phyloP scores from a whole-genome alignment of 2,329 filamentous ascomycete species.

The Zalaria sp. region DNA sequence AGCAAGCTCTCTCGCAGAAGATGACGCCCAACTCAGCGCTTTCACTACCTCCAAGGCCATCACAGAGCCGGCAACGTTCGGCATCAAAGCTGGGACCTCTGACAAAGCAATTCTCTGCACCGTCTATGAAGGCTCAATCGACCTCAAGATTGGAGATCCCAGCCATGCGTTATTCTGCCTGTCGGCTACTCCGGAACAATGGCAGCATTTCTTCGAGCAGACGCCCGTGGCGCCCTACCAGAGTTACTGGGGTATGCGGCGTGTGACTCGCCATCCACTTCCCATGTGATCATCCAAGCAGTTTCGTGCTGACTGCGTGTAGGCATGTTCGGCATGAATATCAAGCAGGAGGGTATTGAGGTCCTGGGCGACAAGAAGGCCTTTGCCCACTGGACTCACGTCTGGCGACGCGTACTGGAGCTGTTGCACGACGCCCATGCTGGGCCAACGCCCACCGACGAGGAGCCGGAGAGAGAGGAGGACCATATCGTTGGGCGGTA shows the following conservation, averaged over 20 bases:
- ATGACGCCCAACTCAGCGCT: conserved; percentile 16
- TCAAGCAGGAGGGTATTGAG: conserved; percentile 33
- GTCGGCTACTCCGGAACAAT: conserved; percentile 29
- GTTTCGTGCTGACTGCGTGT: conserved; percentile 6
- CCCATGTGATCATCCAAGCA: neutral
- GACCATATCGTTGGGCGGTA: conserved; percentile 35
- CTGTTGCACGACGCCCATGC: conserved; percentile 32
- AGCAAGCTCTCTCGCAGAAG: neutral
- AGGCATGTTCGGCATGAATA: conserved; percentile 29
- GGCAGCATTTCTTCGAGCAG: conserved; percentile 31
- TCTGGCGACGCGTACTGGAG: conserved; percentile 34
- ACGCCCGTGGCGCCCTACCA: conserved; percentile 30
- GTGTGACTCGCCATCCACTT: conserved; percentile 5
- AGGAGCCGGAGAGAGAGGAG: conserved; percentile 21
- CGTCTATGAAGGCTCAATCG: conserved; percentile 14
- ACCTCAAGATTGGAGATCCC: conserved; percentile 11
- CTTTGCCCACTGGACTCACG: conserved; percentile 31
- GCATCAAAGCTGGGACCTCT: conserved; percentile 16
- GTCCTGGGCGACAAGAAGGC: conserved; percentile 31
- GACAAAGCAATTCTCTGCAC: conserved; percentile 15
- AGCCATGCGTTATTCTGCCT: conserved; percentile 21
- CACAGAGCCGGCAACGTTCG: conserved; percentile 14
- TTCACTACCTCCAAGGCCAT: conserved; percentile 18
- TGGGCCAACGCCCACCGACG: conserved; percentile 27
- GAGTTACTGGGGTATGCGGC: conserved; percentile 28